Base-by-base conservation (phyloP, 129 eudicot genomes). In the Sambucus nigra region DNA sequence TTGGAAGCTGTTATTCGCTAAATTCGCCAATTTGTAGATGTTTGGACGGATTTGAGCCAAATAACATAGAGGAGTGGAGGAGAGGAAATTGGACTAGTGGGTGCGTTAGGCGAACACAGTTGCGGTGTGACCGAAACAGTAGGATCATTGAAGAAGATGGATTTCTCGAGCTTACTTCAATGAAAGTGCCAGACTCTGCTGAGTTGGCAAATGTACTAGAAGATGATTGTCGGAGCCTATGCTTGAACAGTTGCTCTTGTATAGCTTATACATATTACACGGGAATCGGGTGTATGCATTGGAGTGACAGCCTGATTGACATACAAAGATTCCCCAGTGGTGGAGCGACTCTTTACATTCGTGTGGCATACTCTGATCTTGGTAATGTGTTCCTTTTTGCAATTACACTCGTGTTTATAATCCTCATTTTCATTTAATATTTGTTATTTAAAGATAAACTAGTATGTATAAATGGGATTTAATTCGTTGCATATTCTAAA, bases 11-110 rank as follows among this genome's bases (percentile, higher is more conserved):
- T 42, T 42, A 13, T 16, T 13, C 19, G 18, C 55, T 17, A 13
- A 25, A 55, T 9, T 17, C 45, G 2, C 52, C 38, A 17, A 24
- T 54, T 7, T 70, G 61, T 19, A 23, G 15, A 2, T 63, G 63
- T 57, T n/a, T 58, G 29, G 5, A 11, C 11, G 66, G 69, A 13
- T 71, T 56, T 28, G 56, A 20, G 35, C 79, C 79, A 3, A 40
- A 9, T 7, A 12, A 61, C n/a, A 5, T 47, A 25, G 54, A 67
- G 19, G 70, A 61, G 25, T 67, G 79, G 79, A 35, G 15, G 10
- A 24, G n/a, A 8, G 66, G 62, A 13, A 67, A 73, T 32, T 67
- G 73, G 73, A 54, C 57, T 26, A 35, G 70, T 56, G 79, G 80
- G 26, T 73, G 80, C 39, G 18, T 7, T 22, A 67, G 79, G 63